Conservation (phyloP, 2,329 filamentous ascomycete genomes). For the Salinomyces thailandicus region DNA sequence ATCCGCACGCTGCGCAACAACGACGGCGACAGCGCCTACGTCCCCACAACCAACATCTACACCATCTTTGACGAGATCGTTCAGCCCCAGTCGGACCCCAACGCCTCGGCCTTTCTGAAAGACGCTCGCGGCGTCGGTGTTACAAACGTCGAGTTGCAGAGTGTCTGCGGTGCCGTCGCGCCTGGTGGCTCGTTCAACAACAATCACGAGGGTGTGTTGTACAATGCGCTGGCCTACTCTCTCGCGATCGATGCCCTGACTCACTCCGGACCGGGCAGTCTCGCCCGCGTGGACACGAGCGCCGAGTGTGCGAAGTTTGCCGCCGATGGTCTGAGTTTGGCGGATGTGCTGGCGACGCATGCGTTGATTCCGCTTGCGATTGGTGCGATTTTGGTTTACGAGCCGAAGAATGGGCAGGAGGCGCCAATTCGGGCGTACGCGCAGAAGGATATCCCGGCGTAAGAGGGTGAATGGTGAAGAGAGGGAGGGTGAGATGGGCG, state of each 20-base stretch:
- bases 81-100: constrained; percentile 37
- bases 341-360: constrained; percentile 38
- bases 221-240: constrained; percentile 37
- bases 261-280: constrained; percentile 36
- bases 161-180: constrained; percentile 29
- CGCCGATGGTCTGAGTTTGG: constrained; percentile 31
- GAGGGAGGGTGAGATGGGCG: neutral
- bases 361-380: constrained; percentile 32
- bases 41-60: constrained; percentile 46
- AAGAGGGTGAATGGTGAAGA: constrained; percentile 1
- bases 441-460: constrained; percentile 12
- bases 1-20: constrained; percentile 33
- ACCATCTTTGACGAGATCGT: constrained; percentile 43
- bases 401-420: constrained; percentile 29
- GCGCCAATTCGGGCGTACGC: constrained; percentile 34
- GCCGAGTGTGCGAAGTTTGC: constrained; percentile 30
- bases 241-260: constrained; percentile 40
- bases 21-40: constrained; percentile 43
- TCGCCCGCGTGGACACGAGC: constrained; percentile 30
- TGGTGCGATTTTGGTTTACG: constrained; percentile 26
- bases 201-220: constrained; percentile 42
- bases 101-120: constrained; percentile 38
- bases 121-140: constrained; percentile 38
- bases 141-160: constrained; percentile 40
- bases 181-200: constrained; percentile 40